These are phyloP conservation scores for Phytophthora sp. DNA, from an alignment of 352 stramenopile species.

Conservation along the genomic window DNA sequence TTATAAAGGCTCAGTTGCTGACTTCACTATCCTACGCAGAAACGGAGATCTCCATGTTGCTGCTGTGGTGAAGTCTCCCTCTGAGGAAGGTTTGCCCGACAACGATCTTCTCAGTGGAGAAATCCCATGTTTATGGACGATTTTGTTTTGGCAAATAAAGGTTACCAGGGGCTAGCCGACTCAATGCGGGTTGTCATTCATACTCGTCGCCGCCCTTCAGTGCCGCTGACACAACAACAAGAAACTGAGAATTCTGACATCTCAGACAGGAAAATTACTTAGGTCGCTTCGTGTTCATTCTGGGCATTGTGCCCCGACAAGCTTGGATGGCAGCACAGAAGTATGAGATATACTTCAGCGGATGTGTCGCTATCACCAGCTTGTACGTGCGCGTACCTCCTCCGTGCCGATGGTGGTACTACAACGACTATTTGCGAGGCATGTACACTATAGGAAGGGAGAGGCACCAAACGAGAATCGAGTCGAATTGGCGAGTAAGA, in stretches of 20 bases:
- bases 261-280: not conserved
- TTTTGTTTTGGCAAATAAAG: not conserved
- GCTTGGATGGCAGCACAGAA: slow-evolving; percentile 1
- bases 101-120: not conserved
- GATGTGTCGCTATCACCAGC: slow-evolving; percentile 14
- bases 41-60: not conserved
- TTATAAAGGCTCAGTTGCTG: not conserved
- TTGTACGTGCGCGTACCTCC: too few species aligned
- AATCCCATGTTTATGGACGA: not conserved
- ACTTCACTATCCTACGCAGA: not conserved
- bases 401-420: too few species aligned
- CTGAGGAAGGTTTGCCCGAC: not conserved
- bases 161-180: not conserved
- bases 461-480: too few species aligned
- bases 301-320: not conserved
- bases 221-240: not conserved
- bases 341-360: slow-evolving; percentile 12
- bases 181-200: not conserved
- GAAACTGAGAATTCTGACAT: not conserved
- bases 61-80: not conserved
- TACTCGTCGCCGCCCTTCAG: not conserved
- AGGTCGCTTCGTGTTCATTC: not conserved
- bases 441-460: too few species aligned
- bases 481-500: too few species aligned
- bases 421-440: too few species aligned